Conservation (phyloP, 805 yeast genomes). For the Saturnispora mendoncae region DNA sequence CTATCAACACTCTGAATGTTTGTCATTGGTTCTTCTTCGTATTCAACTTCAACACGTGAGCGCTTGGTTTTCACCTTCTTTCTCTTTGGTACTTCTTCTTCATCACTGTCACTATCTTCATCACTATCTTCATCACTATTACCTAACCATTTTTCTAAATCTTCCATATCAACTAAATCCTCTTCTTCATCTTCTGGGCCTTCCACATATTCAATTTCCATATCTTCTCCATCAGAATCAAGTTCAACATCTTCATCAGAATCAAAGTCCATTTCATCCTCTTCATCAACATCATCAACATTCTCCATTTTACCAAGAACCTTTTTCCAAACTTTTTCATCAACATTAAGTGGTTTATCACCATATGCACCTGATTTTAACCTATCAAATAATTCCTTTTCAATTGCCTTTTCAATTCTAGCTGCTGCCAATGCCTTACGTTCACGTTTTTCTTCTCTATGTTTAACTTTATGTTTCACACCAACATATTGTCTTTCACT, state of each 20-base stretch:
- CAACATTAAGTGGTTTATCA: conserved; percentile 94
- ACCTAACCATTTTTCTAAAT: conserved; percentile 77
- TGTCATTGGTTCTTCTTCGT: conserved; percentile 41
- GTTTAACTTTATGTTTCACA: conserved; percentile 84
- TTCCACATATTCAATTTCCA: conserved; percentile 82
- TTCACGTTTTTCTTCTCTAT: conserved; percentile 91
- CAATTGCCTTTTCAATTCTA: conserved; percentile 91
- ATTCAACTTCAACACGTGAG: conserved; percentile 65
- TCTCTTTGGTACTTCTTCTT: conserved; percentile 34
- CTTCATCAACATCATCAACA: conserved; percentile 34
- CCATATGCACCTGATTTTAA: conserved; percentile 98
- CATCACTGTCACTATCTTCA: conserved; percentile 23
- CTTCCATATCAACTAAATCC: conserved; percentile 87
- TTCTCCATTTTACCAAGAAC: conserved; percentile 69
- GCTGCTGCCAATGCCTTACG: conserved; percentile 96
- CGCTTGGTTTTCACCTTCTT: conserved; percentile 53
- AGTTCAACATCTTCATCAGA: conserved; percentile 59
- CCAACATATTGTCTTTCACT: conserved; percentile 86
- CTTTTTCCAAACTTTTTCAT: conserved; percentile 91
- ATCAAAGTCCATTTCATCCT: conserved; percentile 76
- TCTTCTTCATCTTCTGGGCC: conserved; percentile 79
- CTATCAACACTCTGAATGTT: conserved; percentile 18
- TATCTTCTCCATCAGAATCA: conserved; percentile 54
- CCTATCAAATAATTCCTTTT: conserved; percentile 88
- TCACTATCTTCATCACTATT: conserved; percentile 29